Percentiles rank a stretch among this genome's conserved stretches.
Evolutionary conservation across 352 stramenopile species (phyloP).

Genomic region (Globisporangium splendens): DNA sequence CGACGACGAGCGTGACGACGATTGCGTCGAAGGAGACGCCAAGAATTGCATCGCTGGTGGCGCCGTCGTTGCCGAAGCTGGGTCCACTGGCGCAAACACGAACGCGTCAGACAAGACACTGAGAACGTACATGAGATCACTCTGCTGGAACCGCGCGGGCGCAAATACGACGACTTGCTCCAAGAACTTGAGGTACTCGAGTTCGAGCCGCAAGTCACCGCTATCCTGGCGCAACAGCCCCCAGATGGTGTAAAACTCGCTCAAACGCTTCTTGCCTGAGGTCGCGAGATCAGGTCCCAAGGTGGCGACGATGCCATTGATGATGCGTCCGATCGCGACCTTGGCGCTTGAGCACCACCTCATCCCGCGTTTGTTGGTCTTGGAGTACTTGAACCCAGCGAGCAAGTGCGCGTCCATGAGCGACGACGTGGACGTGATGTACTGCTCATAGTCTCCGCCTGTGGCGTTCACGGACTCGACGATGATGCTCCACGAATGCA

Average conservation of each 20-base stretch:
- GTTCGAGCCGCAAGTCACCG: conserved; percentile 63
- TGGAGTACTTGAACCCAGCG: conserved; percentile 72
- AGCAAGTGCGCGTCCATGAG: conserved; percentile 76
- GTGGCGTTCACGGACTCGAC: conserved; percentile 73
- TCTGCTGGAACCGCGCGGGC: conserved; percentile 48
- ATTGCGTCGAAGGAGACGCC: conserved; percentile 3
- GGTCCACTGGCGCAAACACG: background rate
- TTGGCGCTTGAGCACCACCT: conserved; percentile 54
- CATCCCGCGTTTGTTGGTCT: conserved; percentile 49
- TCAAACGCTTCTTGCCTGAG: conserved; percentile 34
- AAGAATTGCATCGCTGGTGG: too few relatives aligned
- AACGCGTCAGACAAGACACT: conserved; percentile 49
- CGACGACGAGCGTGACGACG: conserved; percentile 12
- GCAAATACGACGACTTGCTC: conserved; percentile 84
- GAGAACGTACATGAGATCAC: conserved; percentile 61
- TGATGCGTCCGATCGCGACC: conserved; percentile 54
- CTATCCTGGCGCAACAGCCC: conserved; percentile 55
- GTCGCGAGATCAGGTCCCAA: conserved; percentile 50
- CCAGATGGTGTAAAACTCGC: conserved; percentile 73
- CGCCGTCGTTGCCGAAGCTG: background rate
- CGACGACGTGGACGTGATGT: conserved; percentile 64
- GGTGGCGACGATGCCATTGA: conserved; percentile 65
- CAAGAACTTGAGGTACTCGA: conserved; percentile 78
- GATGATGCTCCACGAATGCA: conserved; percentile 83
- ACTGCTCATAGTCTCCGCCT: conserved; percentile 81